Evolutionary conservation across 345 rosid genomes (phyloP).

Genomic region (Cochlearia excelsa): DNA sequence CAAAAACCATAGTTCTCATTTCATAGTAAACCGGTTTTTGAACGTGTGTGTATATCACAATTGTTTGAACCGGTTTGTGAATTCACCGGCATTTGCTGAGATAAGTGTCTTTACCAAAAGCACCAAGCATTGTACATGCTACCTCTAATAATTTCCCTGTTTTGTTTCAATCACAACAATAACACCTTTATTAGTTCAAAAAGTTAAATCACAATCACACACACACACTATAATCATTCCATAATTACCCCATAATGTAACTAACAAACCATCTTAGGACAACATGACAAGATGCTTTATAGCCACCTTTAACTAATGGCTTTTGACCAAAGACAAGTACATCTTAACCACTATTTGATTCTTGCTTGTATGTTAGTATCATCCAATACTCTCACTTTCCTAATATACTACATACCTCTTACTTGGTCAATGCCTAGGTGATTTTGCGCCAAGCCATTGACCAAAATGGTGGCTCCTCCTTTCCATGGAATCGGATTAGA

Average conservation of each 20-base stretch:
- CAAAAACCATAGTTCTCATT: constrained; percentile 23
- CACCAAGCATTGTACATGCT: constrained; percentile 59
- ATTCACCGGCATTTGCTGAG: constrained; percentile 47
- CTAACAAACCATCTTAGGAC: constrained; percentile 12
- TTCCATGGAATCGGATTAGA: background rate
- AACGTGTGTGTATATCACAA: constrained; percentile 28
- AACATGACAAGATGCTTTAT: constrained; percentile 28
- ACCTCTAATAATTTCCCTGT: constrained; percentile 73
- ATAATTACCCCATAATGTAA: constrained; percentile 16
- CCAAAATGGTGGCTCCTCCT: background rate
- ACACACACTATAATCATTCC: constrained; percentile 7
- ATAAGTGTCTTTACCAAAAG: constrained; percentile 53
- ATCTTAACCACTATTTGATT: background rate
- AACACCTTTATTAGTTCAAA: constrained; percentile 26
- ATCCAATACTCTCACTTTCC: constrained; percentile 1
- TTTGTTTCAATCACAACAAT: constrained; percentile 23
- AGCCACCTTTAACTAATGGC: constrained; percentile 13
- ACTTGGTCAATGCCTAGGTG: background rate
- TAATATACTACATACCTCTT: constrained; percentile 1
- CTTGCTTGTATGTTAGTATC: constrained; percentile 16
- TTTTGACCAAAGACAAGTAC: constrained; percentile 11
- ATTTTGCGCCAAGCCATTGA: constrained; percentile 4
- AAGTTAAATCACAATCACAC: constrained; percentile 7
- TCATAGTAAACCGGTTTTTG: constrained; percentile 13
- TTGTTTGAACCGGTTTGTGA: constrained; percentile 14